phyloP scores from a whole-genome alignment of 1,139 yeast genomes.

The Saccharomyces hybrid region DNA sequence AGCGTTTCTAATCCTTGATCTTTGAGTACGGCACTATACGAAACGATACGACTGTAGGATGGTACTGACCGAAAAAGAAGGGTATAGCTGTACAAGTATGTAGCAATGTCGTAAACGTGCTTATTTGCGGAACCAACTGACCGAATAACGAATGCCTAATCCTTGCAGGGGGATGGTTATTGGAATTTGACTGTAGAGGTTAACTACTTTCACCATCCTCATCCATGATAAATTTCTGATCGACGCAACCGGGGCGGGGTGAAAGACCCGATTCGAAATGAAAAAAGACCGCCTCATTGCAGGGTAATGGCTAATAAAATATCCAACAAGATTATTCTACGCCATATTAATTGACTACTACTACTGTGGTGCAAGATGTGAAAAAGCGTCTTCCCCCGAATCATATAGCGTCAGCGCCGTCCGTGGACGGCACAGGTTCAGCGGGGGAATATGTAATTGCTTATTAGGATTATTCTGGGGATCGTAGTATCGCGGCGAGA shows the following conservation, averaged over 20 bases:
- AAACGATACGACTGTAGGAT: background rate
- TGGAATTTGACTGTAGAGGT: background rate
- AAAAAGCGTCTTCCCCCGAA: slow-evolving; percentile 1
- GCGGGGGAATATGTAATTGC: slow-evolving; percentile 1
- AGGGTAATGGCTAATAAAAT: background rate
- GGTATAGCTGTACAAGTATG: background rate
- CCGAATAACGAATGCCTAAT: background rate
- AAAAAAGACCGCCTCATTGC: background rate
- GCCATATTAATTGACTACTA: background rate
- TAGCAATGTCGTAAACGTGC: background rate
- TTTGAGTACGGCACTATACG: slow-evolving; percentile 1
- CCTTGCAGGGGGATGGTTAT: background rate
- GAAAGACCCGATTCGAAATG: background rate
- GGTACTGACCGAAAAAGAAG: background rate
- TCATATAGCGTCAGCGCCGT: background rate
- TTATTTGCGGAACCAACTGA: background rate
- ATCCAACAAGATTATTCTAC: background rate
- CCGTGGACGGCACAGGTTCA: background rate
- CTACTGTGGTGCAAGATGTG: background rate
- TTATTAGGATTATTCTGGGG: background rate
- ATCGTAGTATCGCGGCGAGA: background rate
- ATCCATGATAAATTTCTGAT: background rate
- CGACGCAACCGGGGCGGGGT: slow-evolving; percentile 1
- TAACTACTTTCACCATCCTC: background rate
- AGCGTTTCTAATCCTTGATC: background rate